phyloP scores from a whole-genome alignment of 2,329 filamentous ascomycete genomes.

The Calonectria pseudoreteaudii region DNA sequence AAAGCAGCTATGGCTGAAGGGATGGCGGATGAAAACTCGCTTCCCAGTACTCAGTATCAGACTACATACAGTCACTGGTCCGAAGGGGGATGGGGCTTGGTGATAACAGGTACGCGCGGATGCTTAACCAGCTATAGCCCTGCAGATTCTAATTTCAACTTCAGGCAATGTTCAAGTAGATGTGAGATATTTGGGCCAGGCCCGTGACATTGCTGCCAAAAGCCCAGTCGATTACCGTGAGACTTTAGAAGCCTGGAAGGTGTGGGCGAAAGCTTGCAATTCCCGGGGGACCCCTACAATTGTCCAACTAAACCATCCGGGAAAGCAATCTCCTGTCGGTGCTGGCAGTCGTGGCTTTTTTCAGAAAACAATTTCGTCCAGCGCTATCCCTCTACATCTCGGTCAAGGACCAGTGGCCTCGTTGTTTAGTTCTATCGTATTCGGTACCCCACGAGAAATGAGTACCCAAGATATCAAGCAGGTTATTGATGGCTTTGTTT shows the following conservation, averaged over 20 bases:
- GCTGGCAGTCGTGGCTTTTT: neutral
- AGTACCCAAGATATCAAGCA: neutral
- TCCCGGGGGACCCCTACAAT: neutral
- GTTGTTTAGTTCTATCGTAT: neutral
- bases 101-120: neutral
- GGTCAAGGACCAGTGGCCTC: neutral
- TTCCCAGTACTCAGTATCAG: neutral
- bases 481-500: neutral
- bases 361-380: neutral
- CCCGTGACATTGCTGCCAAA: neutral
- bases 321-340: neutral
- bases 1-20: constrained; percentile 64
- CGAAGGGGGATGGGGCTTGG: neutral
- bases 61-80: neutral
- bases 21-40: neutral
- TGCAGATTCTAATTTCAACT: neutral
- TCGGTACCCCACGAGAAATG: neutral
- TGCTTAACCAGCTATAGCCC: neutral
- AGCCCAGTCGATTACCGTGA: neutral
- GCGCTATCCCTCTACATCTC: neutral
- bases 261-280: neutral
- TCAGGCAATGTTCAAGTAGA: neutral
- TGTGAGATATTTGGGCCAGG: neutral
- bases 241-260: neutral
- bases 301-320: neutral